Percentiles rank a stretch among this genome's conserved stretches.
phyloP scores from a whole-genome alignment of 805 yeast genomes.

The Saccharomycopsis oosterbeekiorum region DNA sequence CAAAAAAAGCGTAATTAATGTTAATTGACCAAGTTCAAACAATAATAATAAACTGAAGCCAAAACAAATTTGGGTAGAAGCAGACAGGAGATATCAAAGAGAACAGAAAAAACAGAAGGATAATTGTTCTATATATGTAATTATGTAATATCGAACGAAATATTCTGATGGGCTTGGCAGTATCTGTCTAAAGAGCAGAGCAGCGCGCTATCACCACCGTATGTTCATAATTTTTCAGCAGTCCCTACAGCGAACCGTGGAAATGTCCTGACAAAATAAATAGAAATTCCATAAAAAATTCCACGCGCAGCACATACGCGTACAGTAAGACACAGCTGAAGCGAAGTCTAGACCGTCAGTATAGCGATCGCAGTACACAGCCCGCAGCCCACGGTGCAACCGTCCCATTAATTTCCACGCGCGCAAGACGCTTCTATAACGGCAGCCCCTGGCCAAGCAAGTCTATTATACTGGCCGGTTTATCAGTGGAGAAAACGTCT shows the following conservation, averaged over 20 bases:
- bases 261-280: background rate
- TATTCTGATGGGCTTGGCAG: background rate
- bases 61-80: background rate
- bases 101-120: background rate
- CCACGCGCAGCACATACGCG: background rate
- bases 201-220: background rate
- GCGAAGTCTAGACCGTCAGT: background rate
- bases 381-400: no score
- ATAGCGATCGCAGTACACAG: background rate
- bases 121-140: background rate
- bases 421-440: no score
- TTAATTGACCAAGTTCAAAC: no score
- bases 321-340: background rate
- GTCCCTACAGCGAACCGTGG: background rate
- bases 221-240: background rate
- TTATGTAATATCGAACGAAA: background rate
- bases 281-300: background rate
- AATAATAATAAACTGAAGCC: background rate
- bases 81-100: background rate
- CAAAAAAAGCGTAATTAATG: no score
- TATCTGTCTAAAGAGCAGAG: background rate
- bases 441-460: no score
- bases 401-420: no score
- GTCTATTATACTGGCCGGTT: no score
- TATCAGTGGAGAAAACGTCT: no score